Evolutionary conservation across 345 rosid genomes (phyloP).

Genomic region (Psidium friedrichsthalianum): DNA sequence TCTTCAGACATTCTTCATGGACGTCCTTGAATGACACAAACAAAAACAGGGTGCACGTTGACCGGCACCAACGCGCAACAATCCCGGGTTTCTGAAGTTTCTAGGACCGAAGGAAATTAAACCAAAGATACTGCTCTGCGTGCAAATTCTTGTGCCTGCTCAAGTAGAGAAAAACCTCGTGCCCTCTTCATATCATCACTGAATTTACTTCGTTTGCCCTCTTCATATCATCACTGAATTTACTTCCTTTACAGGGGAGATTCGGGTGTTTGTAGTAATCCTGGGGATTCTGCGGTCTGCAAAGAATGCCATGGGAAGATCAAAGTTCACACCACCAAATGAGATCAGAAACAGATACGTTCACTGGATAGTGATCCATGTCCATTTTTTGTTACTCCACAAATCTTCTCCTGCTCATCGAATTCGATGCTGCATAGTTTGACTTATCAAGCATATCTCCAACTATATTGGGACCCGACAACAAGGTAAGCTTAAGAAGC

Average conservation of each 20-base stretch:
- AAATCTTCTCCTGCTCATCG: not conserved
- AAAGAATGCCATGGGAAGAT: not conserved
- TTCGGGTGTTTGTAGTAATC: not conserved
- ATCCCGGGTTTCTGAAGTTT: not conserved
- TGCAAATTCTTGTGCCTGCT: not conserved
- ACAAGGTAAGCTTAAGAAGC: not conserved
- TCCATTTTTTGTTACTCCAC: not conserved
- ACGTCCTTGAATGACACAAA: not conserved
- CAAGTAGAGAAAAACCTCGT: not conserved
- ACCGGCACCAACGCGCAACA: not conserved
- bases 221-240: not conserved
- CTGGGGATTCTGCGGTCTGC: not conserved
- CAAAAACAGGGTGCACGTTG: not conserved
- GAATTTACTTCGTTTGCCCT: not conserved
- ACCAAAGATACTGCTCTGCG: not conserved
- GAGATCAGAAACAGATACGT: not conserved
- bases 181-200: not conserved
- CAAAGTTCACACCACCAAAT: not conserved
- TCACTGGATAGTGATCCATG: not conserved
- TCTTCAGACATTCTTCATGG: not conserved
- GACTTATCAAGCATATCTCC: not conserved
- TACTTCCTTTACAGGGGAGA: not conserved
- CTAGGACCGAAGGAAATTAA: not conserved
- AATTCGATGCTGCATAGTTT: not conserved
- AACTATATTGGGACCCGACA: not conserved